Evolutionary conservation across 23 red algal species (phyloP), one percentile per base, ranked within the genome.

Genomic region (Agarophyton chilense): DNA sequence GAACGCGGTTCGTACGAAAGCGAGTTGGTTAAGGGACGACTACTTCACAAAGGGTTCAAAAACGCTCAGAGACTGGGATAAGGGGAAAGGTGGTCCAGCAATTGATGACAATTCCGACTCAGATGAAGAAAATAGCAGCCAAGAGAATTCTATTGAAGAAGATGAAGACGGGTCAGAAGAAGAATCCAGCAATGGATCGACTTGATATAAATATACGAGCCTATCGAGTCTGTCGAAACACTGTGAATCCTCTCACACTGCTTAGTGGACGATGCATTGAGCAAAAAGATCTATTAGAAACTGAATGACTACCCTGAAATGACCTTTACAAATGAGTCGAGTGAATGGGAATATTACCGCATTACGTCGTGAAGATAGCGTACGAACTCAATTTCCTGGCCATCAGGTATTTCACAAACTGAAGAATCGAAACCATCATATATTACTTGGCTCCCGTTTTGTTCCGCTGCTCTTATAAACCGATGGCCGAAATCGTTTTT

Each of bases 381-480:
- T 28, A 95, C 81, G 52, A 95, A 95, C 71, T 95, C 92, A 42
- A 87, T 95, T 66, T 95, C 92, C 38, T 95, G 92, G 24, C 92
- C 92, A 72, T 95, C 92, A 21, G 71, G 75, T 40, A 95, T 80
- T 73, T 89, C 84, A 72, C 83, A 86, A 3, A 89, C 86, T 24
- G 76, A 62, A 28, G 92, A 83, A 70, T 90, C 84, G 78, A 95
- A 95, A 2, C 84, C 92, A 33, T 90, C 79, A 78, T 84, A 90
- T 31, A 70, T 79, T 26, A 95, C 54, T 36, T 73, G 34, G 42
- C 82, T 87, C 13, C 84, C 84, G 38, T 95, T 95, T 25, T 70
- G 35, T 55, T 86, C 92, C 17, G 92, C 92, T 9, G 92, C 92
- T 52, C 41, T 87, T 32, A 84, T 66, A 70, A 95, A 95, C 33